Evolutionary conservation across 768 basidiomycete species (phyloP), one percentile per base, ranked within the genome.

Genomic region (Leccinum disarticulatum): DNA sequence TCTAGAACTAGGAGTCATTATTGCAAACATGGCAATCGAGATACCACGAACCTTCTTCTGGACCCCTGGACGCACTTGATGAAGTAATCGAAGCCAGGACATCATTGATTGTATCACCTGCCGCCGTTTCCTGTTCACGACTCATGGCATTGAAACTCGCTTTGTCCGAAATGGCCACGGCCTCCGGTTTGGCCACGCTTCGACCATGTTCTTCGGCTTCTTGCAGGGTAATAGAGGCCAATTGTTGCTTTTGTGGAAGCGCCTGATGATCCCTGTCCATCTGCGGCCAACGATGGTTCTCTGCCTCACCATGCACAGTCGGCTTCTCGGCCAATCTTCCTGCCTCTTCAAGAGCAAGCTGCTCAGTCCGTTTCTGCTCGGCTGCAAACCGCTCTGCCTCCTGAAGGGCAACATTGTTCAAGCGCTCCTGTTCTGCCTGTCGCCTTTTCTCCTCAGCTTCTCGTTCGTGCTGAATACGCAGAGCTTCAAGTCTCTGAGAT

Each of bases 401-500:
- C 56, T 63, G 68, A 47, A 70, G 73, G 58, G 77, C 72, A 51
- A 77, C 75, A 25, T 77, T 61, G 6, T 75, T 73, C 49, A 81
- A 67, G 25, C 38, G 56, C 36, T 68, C 61, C 6, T 52, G 58
- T 60, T 64, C 67, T 52, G 62, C 60, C 27, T 49, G 61, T 41
- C 43, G 64, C 52, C 30, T 62, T 56, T 57, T 67, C 58, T 66
- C 68, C 19, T 69, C 67, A 22, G 60, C 64, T 57, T 73, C 73
- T 50, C 49, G 69, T 61, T 71, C 69, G 49, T 61, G 68, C 27
- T 61, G 67, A 7, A 64, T 31, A 46, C 80, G 76, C 52, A 73
- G 63, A 3, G 70, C 70, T 56, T 84, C 85, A 2, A 68, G 68
- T n/a, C 70, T 74, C 55, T 77, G 73, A 3, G 80, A 77, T 31